A percentile compares a stretch with the other conserved stretches of the same genome.
These are phyloP conservation scores for Hymenoscyphus fraxineus DNA, from an alignment of 2,329 filamentous ascomycete species.

Conservation along the genomic window DNA sequence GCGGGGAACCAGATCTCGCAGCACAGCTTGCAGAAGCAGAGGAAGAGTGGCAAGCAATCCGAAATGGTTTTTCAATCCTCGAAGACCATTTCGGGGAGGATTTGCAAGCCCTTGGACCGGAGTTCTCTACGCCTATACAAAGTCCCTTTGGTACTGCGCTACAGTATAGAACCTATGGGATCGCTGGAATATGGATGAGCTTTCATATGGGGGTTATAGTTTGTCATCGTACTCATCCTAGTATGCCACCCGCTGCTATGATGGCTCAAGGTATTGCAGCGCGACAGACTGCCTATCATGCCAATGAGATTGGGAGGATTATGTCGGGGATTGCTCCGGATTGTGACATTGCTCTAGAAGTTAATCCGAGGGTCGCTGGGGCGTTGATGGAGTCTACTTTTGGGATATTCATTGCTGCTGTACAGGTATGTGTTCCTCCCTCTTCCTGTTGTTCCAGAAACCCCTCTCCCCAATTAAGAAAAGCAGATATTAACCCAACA, in stretches of 20 bases:
- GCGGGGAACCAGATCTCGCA: conserved; percentile 29
- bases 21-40: conserved; percentile 27
- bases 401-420: conserved; percentile 79
- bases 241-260: conserved; percentile 85
- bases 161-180: conserved; percentile 81
- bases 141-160: conserved; percentile 80
- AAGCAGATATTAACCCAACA: conserved; percentile 7
- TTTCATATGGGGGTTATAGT: conserved; percentile 83
- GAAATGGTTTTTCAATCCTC: conserved; percentile 65
- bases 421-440: conserved; percentile 51
- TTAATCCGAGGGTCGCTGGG: conserved; percentile 75
- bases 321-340: conserved; percentile 63
- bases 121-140: conserved; percentile 56
- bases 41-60: conserved; percentile 74
- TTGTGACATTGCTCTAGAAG: conserved; percentile 43
- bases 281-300: conserved; percentile 64
- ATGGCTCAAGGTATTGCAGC: conserved; percentile 78
- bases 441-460: not conserved
- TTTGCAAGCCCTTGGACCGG: conserved; percentile 71
- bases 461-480: not conserved
- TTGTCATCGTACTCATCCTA: conserved; percentile 76
- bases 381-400: conserved; percentile 80
- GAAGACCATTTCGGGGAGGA: conserved; percentile 63
- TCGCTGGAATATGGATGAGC: conserved; percentile 82
- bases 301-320: conserved; percentile 75